Conservation (phyloP, 139 green algal genomes). For the Limnomonas spitsbergensis region DNA sequence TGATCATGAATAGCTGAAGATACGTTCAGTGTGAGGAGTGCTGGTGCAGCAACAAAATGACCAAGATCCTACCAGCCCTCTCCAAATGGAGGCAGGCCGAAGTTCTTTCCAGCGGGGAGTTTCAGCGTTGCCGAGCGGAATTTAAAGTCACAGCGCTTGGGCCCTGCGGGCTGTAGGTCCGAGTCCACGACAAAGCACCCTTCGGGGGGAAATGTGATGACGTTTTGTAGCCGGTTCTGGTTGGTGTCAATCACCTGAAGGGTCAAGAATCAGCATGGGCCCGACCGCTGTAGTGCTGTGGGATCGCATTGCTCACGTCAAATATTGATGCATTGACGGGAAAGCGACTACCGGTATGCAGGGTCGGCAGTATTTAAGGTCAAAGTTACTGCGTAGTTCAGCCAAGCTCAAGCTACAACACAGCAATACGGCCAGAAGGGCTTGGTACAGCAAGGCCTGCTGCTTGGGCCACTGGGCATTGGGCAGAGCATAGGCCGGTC, state of each 20-base stretch:
- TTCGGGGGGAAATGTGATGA: constrained; percentile 83
- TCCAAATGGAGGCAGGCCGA: constrained; percentile 74
- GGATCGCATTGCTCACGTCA: neutral
- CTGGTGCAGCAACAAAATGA: neutral
- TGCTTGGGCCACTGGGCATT: no score
- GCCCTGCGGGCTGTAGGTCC: constrained; percentile 23
- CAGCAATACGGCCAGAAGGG: no score
- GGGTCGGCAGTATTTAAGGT: no score
- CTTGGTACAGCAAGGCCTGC: no score
- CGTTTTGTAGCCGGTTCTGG: constrained; percentile 65
- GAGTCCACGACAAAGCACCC: constrained; percentile 78
- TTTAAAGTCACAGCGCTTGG: constrained; percentile 62
- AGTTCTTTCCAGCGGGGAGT: constrained; percentile 30
- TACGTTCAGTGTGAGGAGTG: neutral
- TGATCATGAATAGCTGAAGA: neutral
- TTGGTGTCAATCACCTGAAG: constrained; percentile 79
- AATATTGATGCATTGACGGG: neutral
- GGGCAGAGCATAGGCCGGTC: no score
- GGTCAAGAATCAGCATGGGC: neutral
- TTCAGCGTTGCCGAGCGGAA: constrained; percentile 66
- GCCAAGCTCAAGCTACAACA: no score
- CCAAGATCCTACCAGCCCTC: constrained; percentile 60
- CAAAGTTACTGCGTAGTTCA: no score
- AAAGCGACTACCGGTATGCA: neutral
- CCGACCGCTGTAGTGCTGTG: neutral